Conservation (phyloP, 148 eudicot species). For the Camellia japonica region DNA sequence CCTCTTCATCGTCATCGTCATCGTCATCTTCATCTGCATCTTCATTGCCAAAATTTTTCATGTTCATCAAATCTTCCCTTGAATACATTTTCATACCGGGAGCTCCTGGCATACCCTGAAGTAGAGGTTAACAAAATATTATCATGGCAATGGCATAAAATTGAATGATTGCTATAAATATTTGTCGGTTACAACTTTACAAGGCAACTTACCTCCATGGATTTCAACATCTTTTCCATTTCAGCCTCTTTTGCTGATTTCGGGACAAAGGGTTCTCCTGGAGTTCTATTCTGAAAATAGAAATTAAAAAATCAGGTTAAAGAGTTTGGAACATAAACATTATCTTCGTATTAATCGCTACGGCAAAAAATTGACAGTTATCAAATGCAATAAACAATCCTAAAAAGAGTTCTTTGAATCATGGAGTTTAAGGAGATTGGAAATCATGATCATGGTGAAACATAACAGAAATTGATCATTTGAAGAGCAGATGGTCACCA, state of each 20-base stretch:
- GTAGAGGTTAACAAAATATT: conserved; percentile 1
- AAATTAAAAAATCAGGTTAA: background rate
- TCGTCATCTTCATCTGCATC: conserved; percentile 70
- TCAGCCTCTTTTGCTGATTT: conserved; percentile 89
- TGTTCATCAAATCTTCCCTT: conserved; percentile 83
- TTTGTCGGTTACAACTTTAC: background rate
- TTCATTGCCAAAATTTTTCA: conserved; percentile 52
- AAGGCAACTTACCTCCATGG: conserved; percentile 67
- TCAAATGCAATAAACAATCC: background rate
- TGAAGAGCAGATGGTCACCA: no score
- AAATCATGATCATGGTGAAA: background rate
- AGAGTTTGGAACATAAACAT: background rate
- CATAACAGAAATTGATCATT: background rate
- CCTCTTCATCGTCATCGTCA: conserved; percentile 63
- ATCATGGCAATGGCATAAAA: background rate
- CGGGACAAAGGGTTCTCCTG: conserved; percentile 82
- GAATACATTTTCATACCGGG: conserved; percentile 97
- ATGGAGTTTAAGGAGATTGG: background rate
- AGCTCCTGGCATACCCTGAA: conserved; percentile 95
- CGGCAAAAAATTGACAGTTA: no score
- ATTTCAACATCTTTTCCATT: conserved; percentile 83
- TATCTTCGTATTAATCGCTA: background rate
- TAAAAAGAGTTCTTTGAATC: background rate
- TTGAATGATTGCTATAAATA: background rate
- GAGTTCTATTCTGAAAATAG: conserved; percentile 62